phyloP scores from a whole-genome alignment of 2,329 filamentous ascomycete genomes.

The Fusarium tjaetaba region DNA sequence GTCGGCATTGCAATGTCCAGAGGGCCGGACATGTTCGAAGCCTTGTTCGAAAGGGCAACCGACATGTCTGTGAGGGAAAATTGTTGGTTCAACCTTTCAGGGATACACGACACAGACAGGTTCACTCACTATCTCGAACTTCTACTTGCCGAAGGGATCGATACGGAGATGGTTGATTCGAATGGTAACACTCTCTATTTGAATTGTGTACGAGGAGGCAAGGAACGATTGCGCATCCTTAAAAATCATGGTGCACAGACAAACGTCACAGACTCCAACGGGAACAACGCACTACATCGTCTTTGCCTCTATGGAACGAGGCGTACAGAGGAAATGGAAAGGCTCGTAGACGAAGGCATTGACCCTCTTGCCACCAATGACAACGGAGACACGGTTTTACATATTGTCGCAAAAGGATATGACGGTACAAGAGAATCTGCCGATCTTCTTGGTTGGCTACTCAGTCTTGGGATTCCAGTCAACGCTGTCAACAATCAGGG shows the following conservation, averaged over 20 bases:
- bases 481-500: constrained; percentile 31
- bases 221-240: background rate
- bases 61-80: background rate
- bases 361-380: constrained; percentile 28
- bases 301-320: background rate
- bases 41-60: constrained; percentile 15
- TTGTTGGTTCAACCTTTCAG: constrained; percentile 25
- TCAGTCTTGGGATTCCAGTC: constrained; percentile 18
- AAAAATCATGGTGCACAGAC: constrained; percentile 8
- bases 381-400: constrained; percentile 26
- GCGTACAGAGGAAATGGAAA: background rate
- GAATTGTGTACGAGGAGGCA: background rate
- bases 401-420: constrained; percentile 12
- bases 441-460: constrained; percentile 11
- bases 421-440: background rate
- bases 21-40: background rate
- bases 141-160: constrained; percentile 19
- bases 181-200: constrained; percentile 26
- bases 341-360: background rate
- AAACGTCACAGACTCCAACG: background rate
- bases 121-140: constrained; percentile 14
- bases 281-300: constrained; percentile 30
- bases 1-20: background rate
- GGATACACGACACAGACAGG: background rate
- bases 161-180: constrained; percentile 11